phyloP scores from a whole-genome alignment of 1,139 yeast genomes.

The Chernovozyma sophiae-reginae region DNA sequence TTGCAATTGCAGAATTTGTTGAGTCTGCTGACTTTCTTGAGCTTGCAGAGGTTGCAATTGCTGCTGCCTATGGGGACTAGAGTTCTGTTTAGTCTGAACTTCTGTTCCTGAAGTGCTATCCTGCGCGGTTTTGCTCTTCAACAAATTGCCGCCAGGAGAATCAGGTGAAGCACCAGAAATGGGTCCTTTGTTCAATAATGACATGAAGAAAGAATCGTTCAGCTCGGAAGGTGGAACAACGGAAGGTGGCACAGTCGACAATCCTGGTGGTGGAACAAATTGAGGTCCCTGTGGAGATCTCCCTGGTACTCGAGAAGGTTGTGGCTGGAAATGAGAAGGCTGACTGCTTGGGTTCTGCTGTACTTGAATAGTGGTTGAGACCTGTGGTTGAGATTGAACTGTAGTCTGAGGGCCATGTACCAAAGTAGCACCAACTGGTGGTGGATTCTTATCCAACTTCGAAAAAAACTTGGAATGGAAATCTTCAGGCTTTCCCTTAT shows the following conservation, averaged over 20 bases:
- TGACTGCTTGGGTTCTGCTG: neutral
- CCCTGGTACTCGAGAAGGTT: neutral
- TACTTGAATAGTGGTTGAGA: neutral
- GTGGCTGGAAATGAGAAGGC: neutral
- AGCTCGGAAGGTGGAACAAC: constrained; percentile 3
- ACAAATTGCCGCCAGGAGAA: too few species aligned
- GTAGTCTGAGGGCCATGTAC: too few species aligned
- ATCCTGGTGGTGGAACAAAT: constrained; percentile 2
- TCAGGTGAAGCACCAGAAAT: too few species aligned
- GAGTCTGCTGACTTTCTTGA: too few species aligned
- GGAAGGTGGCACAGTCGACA: neutral
- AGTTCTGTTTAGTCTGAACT: too few species aligned
- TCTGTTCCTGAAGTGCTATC: neutral
- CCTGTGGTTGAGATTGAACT: neutral
- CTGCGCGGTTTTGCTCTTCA: neutral
- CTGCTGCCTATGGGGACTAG: too few species aligned
- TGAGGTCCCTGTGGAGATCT: neutral
- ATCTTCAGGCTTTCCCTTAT: constrained; percentile 3
- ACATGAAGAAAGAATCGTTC: constrained; percentile 53
- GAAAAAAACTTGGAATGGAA: constrained; percentile 7
- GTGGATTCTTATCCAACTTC: neutral
- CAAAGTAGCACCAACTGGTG: neutral
- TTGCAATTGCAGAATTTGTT: constrained; percentile 8
- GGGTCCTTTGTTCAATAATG: constrained; percentile 36
- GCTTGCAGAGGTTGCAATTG: too few species aligned